Base-by-base conservation (phyloP, 2,329 filamentous ascomycete genomes). In the Fusarium anguioides region DNA sequence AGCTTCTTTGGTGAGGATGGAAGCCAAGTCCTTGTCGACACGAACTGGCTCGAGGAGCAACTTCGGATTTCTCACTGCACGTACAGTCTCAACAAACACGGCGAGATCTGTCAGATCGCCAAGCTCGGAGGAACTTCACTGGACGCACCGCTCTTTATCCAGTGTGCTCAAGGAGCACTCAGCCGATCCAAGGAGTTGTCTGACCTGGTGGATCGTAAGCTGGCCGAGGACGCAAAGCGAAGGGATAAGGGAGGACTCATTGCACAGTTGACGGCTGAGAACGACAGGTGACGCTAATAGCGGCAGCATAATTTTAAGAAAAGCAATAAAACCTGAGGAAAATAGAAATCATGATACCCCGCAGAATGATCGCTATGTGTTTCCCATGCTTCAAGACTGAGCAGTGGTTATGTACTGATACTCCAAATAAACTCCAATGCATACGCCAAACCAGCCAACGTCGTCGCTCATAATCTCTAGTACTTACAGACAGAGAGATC, bases 21-120 rank as follows among this genome's bases (percentile, higher is more conserved):
- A 7, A 90, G 91, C 69, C 75, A 70, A 18, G 86, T 92, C 40
- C 74, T 94, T 51, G 76, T 92, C n/a, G 92, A 96, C 77, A 86
- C 91, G 4, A 91, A 85, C 40, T 82, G 88, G 76, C 78, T 92
- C 36, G 92, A 96, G 80, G 92, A 96, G 80, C 90, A 93, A 77
- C 83, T 94, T 57, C 83, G 91, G 20, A 86, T 90, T 36, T 90
- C 88, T 56, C 89, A 90, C 77, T 87, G 92, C 72, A 92, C 92
- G 8, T 87, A 98, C 73, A 95, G 93, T 54, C 85, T 97, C 78
- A 97, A 97, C 79, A 89, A 89, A 75, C 91, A 94, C 74, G 94
- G 94, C 23, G 94, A 97, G 81, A 87, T 97, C 37, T 97, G 94
- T 73, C 93, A 96, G 78, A 87, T 97, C 61, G 90, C 94, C 27